These are phyloP conservation scores for Cladosporium sp. DNA, from an alignment of 2,329 filamentous ascomycete species.

Conservation along the genomic window DNA sequence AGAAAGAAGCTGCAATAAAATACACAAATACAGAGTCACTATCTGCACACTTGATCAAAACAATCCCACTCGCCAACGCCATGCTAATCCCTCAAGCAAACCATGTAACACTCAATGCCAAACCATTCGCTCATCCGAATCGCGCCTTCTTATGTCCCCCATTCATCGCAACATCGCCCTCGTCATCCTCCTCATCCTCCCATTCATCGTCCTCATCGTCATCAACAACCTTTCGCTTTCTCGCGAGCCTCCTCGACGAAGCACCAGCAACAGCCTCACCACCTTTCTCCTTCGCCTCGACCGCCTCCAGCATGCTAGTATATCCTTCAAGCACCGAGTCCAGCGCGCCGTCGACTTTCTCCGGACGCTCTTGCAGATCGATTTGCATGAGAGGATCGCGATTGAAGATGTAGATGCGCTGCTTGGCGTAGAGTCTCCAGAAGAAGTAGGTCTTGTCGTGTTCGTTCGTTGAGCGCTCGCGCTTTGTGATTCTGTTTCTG, in stretches of 20 bases:
- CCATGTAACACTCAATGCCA: not conserved
- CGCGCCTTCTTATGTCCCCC: slow-evolving; percentile 9
- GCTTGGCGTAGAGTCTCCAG: slow-evolving; percentile 73
- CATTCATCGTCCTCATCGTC: slow-evolving; percentile 17
- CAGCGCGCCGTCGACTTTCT: slow-evolving; percentile 68
- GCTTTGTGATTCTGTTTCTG: slow-evolving; percentile 42
- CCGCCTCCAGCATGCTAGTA: slow-evolving; percentile 56
- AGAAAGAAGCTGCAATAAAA: not conserved
- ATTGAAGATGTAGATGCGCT: slow-evolving; percentile 72
- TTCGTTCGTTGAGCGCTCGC: slow-evolving; percentile 46
- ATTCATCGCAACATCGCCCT: not conserved
- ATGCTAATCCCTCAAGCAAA: no score
- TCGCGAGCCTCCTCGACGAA: not conserved
- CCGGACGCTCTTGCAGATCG: slow-evolving; percentile 62
- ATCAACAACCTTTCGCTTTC: slow-evolving; percentile 16
- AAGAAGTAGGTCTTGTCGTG: slow-evolving; percentile 63
- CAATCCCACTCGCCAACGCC: slow-evolving; percentile 1
- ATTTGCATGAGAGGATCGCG: slow-evolving; percentile 66
- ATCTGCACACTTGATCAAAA: not conserved
- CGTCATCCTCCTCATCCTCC: slow-evolving; percentile 12
- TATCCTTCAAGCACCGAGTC: slow-evolving; percentile 69
- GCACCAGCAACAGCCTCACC: slow-evolving; percentile 2
- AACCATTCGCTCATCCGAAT: not conserved
- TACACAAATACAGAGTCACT: not conserved
- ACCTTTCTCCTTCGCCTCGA: slow-evolving; percentile 33